Conservation (phyloP, 805 yeast species). For the Wickerhamiella occidentalis region DNA sequence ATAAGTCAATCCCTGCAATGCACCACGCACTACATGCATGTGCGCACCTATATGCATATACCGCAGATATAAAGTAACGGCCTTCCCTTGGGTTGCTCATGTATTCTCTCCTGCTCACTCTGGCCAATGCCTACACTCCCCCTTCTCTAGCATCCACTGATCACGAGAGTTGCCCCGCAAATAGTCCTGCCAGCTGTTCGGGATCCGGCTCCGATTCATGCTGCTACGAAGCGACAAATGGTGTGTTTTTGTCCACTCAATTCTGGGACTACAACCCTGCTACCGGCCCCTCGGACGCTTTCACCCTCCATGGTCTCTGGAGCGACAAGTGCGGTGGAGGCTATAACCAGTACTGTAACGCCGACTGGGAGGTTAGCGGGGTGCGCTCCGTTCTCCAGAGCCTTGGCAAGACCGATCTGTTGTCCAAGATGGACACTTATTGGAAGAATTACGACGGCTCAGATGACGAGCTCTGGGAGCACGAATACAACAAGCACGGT, state of each 20-base stretch:
- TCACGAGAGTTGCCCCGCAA: conserved; percentile 27
- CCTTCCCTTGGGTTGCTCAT: neutral
- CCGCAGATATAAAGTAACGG: neutral
- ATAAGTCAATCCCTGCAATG: neutral
- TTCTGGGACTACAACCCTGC: conserved; percentile 85
- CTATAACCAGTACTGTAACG: conserved; percentile 67
- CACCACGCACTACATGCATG: neutral
- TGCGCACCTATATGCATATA: neutral
- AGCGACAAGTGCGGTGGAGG: conserved; percentile 79
- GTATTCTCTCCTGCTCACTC: neutral
- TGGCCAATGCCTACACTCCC: conserved; percentile 16
- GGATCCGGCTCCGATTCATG: conserved; percentile 45
- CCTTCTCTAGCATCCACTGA: conserved; percentile 17
- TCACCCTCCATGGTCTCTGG: conserved; percentile 82
- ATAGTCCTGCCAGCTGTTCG: conserved; percentile 27
- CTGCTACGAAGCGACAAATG: conserved; percentile 81
- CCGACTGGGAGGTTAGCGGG: conserved; percentile 40
- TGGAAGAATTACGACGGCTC: conserved; percentile 70
- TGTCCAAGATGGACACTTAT: conserved; percentile 41
- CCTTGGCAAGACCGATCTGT: conserved; percentile 37
- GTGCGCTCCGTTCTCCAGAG: conserved; percentile 36
- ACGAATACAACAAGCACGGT: conserved; percentile 89
- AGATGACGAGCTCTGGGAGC: conserved; percentile 68
- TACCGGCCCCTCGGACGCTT: conserved; percentile 55
- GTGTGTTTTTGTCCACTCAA: conserved; percentile 71